These are phyloP conservation scores for Fusarium bulbicola DNA, from an alignment of 2,329 filamentous ascomycete genomes.

Conservation along the genomic window DNA sequence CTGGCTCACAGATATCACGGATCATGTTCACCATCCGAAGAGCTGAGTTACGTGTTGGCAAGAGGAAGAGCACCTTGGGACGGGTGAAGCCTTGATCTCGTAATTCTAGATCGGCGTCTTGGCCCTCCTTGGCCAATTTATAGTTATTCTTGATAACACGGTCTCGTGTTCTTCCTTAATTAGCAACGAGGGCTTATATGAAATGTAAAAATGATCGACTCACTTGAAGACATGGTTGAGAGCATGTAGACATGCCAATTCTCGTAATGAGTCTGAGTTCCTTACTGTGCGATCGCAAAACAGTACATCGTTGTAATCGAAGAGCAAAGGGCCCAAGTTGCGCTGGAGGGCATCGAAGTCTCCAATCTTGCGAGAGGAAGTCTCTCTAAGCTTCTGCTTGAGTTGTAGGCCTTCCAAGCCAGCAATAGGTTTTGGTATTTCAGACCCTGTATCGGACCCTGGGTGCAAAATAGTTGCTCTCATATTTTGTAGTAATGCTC, in stretches of 20 bases:
- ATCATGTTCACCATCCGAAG: conserved; percentile 82
- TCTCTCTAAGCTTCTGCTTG: conserved; percentile 73
- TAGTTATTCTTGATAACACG: conserved; percentile 92
- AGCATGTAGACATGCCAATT: conserved; percentile 81
- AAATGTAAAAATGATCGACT: conserved; percentile 37
- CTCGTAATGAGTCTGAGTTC: conserved; percentile 75
- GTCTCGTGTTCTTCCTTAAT: conserved; percentile 74
- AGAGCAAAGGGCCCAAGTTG: conserved; percentile 75
- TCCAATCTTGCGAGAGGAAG: conserved; percentile 62
- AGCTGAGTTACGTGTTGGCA: conserved; percentile 89
- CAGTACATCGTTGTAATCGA: conserved; percentile 83
- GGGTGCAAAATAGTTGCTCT: conserved; percentile 60
- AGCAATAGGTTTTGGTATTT: conserved; percentile 47
- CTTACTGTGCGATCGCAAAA: conserved; percentile 75
- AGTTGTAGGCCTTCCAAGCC: conserved; percentile 64
- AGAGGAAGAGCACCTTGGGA: conserved; percentile 89
- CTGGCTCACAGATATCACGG: conserved; percentile 77
- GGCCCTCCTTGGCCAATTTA: conserved; percentile 73
- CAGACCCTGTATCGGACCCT: conserved; percentile 47
- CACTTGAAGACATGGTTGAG: conserved; percentile 92
- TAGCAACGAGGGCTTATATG: conserved; percentile 4
- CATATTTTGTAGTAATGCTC: conserved; percentile 56
- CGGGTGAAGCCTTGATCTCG: conserved; percentile 96
- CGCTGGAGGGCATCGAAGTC: conserved; percentile 71
- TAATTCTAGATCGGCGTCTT: conserved; percentile 73